Conservation (phyloP, 2,329 filamentous ascomycete genomes). For the Cladophialophora psammophila region DNA sequence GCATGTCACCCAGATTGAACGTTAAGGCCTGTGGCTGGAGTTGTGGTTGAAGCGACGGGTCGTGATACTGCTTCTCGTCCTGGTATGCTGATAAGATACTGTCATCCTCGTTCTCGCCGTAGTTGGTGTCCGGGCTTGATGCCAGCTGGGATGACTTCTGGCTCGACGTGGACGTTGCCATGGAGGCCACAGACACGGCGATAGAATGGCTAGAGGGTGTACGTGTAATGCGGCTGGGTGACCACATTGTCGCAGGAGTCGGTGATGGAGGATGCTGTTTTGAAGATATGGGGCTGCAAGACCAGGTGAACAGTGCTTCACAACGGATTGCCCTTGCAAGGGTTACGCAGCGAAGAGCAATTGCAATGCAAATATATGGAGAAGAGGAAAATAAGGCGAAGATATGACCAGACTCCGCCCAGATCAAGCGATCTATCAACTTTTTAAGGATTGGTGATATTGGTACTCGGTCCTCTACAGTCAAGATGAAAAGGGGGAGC, state of each 20-base stretch:
- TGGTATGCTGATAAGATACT: slow-evolving; percentile 9
- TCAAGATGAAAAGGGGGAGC: neutral
- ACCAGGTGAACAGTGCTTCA: neutral
- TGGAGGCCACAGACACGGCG: slow-evolving; percentile 9
- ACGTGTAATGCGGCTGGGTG: slow-evolving; percentile 17
- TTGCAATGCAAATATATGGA: too few relatives aligned
- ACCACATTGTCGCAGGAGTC: slow-evolving; percentile 8
- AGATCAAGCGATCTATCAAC: neutral
- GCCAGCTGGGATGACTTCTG: slow-evolving; percentile 1
- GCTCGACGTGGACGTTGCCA: slow-evolving; percentile 11
- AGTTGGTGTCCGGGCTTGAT: slow-evolving; percentile 13
- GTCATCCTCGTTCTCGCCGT: slow-evolving; percentile 14
- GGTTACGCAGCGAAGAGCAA: neutral
- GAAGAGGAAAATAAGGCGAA: neutral
- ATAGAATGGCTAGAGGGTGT: slow-evolving; percentile 16
- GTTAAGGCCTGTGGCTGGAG: slow-evolving; percentile 1
- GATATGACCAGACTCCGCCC: neutral
- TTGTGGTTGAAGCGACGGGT: neutral
- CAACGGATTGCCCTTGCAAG: neutral
- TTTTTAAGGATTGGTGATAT: neutral
- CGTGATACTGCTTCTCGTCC: slow-evolving; percentile 5
- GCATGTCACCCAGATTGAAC: slow-evolving; percentile 14
- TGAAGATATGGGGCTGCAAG: neutral
- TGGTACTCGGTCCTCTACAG: neutral
- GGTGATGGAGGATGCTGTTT: neutral